Evolutionary conservation across 106 monocot genomes (phyloP), one percentile per base, ranked within the genome.

Genomic region (Phalaenopsis aphrodite): DNA sequence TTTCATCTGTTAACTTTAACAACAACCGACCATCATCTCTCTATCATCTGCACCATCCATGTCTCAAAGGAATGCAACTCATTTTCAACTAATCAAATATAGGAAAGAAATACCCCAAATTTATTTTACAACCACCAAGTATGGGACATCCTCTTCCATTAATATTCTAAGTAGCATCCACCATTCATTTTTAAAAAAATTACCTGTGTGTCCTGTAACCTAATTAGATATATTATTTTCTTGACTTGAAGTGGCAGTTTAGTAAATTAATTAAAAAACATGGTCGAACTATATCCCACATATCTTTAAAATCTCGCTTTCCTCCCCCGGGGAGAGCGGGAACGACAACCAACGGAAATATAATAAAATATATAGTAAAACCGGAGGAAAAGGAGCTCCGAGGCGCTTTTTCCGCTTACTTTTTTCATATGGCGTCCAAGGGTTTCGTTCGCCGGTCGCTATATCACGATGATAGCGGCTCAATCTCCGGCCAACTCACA

Each of bases 251-350:
- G 71, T 71, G 71, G 71, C 39, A 38, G 10, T 36, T 38, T 38
- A 14, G 71, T 71, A 71, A 71, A 37, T 39, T 39, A 36, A 39
- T 71, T 1, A 9, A 71, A 71, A 71, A 5, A 12, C 14, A 38
- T 6, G 11, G 71, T 71, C 71, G 11, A 71, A 39, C 71, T 39
- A 2, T 39, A 38, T 10, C 38, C 10, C 10, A 5, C n/a, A 39
- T 3, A 12, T 71, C 71, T 71, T 38, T 71, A 71, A 71, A 71
- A 71, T 39, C 71, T 71, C 38, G 38, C 71, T 71, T 71, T 71
- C 71, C 71, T 71, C 39, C 71, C 68, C 71, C 71, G 71, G 14
- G 11, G 39, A 38, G 71, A 71, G 71, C 71, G 71, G 71, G 71
- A 71, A 38, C 71, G 71, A 71, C 37, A 71, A 71, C 38, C 37